phyloP scores from a whole-genome alignment of 768 basidiomycete genomes.

The Tremella yokohamensis region DNA sequence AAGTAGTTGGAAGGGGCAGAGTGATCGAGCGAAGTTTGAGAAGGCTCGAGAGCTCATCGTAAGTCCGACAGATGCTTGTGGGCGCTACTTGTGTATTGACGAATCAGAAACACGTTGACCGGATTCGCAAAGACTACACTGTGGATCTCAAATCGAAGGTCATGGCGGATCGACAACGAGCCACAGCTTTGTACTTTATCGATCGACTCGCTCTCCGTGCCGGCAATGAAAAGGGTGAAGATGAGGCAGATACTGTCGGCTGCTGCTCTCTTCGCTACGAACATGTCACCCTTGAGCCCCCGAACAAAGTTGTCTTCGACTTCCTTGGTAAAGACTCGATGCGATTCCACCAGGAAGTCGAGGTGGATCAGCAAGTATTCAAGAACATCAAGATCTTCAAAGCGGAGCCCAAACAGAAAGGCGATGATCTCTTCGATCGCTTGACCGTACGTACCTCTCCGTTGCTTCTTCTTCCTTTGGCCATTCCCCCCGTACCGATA shows the following conservation, averaged over 20 bases:
- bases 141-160: conserved; percentile 80
- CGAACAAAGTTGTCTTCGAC: conserved; percentile 86
- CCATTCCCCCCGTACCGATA: neutral
- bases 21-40: conserved; percentile 96
- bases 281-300: conserved; percentile 86
- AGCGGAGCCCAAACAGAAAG: conserved; percentile 73
- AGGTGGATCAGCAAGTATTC: conserved; percentile 87
- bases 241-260: conserved; percentile 98
- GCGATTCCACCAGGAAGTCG: conserved; percentile 78
- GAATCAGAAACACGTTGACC: conserved; percentile 76
- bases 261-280: conserved; percentile 97
- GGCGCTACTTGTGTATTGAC: neutral
- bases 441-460: conserved; percentile 69
- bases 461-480: neutral
- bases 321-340: conserved; percentile 99
- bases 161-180: conserved; percentile 91
- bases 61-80: conserved; percentile 22
- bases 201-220: conserved; percentile 95
- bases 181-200: conserved; percentile 99
- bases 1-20: conserved; percentile 95
- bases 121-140: conserved; percentile 83
- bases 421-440: conserved; percentile 89
- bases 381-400: conserved; percentile 98
- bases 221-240: conserved; percentile 98
- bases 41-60: conserved; percentile 96